phyloP scores from a whole-genome alignment of 2,329 filamentous ascomycete species.

The Fusarium sulawesiense region DNA sequence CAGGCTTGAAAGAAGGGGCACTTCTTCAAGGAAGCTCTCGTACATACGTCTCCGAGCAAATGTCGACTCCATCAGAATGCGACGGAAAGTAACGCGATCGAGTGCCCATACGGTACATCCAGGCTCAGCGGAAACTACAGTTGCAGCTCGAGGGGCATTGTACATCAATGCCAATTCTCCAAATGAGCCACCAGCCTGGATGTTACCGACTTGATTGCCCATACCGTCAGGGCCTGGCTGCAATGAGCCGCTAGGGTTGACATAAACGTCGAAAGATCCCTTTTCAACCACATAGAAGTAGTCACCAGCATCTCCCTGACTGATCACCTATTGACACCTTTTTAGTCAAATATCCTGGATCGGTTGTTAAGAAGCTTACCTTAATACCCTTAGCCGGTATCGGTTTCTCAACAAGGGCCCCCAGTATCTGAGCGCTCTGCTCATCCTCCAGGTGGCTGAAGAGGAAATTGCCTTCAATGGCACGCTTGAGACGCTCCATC shows the following conservation, averaged over 20 bases:
- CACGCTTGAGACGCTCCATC: conserved; percentile 78
- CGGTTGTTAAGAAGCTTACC: conserved; percentile 53
- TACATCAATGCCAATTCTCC: conserved; percentile 99
- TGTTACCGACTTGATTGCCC: conserved; percentile 83
- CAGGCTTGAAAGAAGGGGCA: conserved; percentile 83
- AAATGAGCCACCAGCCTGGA: conserved; percentile 91
- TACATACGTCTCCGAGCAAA: conserved; percentile 97
- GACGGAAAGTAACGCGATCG: conserved; percentile 94
- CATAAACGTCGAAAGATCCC: conserved; percentile 89
- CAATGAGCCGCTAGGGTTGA: conserved; percentile 80
- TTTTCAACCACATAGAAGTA: conserved; percentile 98
- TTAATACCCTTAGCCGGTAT: conserved; percentile 90
- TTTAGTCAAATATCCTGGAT: conserved; percentile 39
- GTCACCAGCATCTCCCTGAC: conserved; percentile 94
- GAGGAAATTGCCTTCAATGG: conserved; percentile 90
- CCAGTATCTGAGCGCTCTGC: conserved; percentile 86
- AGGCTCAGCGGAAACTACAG: conserved; percentile 84
- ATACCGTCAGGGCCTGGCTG: conserved; percentile 85
- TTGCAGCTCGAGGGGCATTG: conserved; percentile 94
- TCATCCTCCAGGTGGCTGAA: conserved; percentile 96
- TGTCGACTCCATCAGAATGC: conserved; percentile 97
- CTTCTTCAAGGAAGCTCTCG: conserved; percentile 95
- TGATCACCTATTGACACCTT: conserved; percentile 77
- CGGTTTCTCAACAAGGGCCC: conserved; percentile 92
- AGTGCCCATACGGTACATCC: conserved; percentile 90